Conservation (phyloP, 2,329 filamentous ascomycete species). For the Zasmidium cellare region DNA sequence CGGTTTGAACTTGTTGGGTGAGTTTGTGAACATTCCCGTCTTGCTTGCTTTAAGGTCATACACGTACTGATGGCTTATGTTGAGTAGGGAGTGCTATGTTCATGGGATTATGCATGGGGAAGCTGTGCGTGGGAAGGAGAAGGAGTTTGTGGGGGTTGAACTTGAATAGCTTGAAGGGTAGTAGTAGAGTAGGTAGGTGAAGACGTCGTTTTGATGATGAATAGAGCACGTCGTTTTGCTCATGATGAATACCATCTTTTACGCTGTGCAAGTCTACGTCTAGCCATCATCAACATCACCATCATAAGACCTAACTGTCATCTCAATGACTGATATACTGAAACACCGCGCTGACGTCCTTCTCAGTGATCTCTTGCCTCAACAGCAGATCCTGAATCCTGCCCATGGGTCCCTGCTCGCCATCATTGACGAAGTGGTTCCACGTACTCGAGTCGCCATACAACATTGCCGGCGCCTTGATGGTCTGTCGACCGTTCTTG, state of each 20-base stretch:
- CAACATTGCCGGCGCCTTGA: slow-evolving; percentile 91
- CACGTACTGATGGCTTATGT: too few species aligned
- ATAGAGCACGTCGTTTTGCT: too few species aligned
- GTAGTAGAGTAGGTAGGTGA: too few species aligned
- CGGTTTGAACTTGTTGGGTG: too few species aligned
- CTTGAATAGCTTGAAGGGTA: too few species aligned
- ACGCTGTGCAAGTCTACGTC: not conserved
- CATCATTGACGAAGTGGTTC: slow-evolving; percentile 92
- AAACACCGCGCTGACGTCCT: slow-evolving; percentile 89
- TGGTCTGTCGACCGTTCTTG: slow-evolving; percentile 73
- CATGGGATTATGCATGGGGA: too few species aligned
- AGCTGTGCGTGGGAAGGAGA: too few species aligned
- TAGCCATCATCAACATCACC: not conserved
- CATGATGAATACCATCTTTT: not conserved
- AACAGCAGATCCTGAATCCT: slow-evolving; percentile 89
- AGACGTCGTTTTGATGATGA: too few species aligned
- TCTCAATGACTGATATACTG: slow-evolving; percentile 91
- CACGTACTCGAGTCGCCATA: slow-evolving; percentile 99
- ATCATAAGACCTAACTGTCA: not conserved
- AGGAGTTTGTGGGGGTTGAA: too few species aligned
- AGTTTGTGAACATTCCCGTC: too few species aligned
- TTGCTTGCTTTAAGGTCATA: too few species aligned
- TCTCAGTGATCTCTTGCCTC: slow-evolving; percentile 76
- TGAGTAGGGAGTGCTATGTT: too few species aligned
- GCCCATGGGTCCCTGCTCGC: slow-evolving; percentile 61